These are phyloP conservation scores for Wickerhamomyces tratensis DNA, from an alignment of 805 yeast species.

Conservation along the genomic window DNA sequence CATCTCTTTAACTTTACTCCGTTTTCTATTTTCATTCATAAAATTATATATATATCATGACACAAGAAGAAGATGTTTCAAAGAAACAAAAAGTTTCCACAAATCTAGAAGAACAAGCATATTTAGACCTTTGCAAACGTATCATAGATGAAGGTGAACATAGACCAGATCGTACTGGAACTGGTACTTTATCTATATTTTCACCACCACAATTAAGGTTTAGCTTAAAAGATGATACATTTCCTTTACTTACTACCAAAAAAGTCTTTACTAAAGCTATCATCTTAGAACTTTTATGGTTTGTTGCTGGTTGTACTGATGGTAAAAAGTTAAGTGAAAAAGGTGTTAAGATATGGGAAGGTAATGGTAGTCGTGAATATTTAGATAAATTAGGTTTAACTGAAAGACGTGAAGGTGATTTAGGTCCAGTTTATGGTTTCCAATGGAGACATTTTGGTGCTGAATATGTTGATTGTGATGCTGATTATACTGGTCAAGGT, in stretches of 20 bases:
- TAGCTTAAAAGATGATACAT: slow-evolving; percentile 55
- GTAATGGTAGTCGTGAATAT: slow-evolving; percentile 91
- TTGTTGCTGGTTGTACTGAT: slow-evolving; percentile 82
- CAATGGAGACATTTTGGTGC: slow-evolving; percentile 99
- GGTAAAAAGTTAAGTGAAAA: slow-evolving; percentile 67
- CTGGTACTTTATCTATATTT: slow-evolving; percentile 85
- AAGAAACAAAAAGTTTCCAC: no score
- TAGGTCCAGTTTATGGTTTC: slow-evolving; percentile 98
- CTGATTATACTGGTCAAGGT: slow-evolving; percentile 83
- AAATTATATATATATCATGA: no score
- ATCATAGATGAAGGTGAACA: slow-evolving; percentile 81
- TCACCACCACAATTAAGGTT: slow-evolving; percentile 96
- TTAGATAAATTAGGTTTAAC: slow-evolving; percentile 75
- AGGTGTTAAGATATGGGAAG: slow-evolving; percentile 98
- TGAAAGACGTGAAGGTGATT: slow-evolving; percentile 81
- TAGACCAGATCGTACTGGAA: slow-evolving; percentile 95
- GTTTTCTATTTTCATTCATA: no score
- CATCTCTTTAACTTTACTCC: no score
- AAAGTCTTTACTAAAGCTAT: slow-evolving; percentile 86
- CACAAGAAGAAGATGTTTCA: no score
- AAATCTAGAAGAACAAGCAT: slow-evolving; percentile 63
- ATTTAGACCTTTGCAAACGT: slow-evolving; percentile 67
- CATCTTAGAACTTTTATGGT: slow-evolving; percentile 88
- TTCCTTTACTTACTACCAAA: slow-evolving; percentile 91
- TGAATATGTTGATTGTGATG: slow-evolving; percentile 73